A percentile compares a stretch with the other conserved stretches of the same genome.
These are phyloP conservation scores for Trifolium repens DNA, from an alignment of 306 rosid species.

Conservation along the genomic window DNA sequence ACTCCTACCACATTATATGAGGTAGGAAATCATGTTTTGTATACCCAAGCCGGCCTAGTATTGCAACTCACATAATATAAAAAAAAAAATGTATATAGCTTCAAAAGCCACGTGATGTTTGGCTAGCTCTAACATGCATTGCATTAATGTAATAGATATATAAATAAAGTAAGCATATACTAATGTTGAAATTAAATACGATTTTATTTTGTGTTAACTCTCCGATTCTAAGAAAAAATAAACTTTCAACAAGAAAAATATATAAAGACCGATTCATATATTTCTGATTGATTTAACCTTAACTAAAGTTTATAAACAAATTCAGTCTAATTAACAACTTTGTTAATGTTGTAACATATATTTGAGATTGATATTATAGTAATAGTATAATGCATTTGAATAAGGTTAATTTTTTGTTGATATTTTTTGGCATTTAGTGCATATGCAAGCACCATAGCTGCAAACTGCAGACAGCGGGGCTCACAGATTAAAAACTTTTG, in stretches of 20 bases:
- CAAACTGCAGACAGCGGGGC: slow-evolving; percentile 48
- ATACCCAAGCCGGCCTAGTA: slow-evolving; percentile 10
- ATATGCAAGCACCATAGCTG: slow-evolving; percentile 44
- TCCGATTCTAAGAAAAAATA: too few relatives aligned
- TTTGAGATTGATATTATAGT: slow-evolving; percentile 18
- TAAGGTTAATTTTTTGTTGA: slow-evolving; percentile 2
- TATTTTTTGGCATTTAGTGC: slow-evolving; percentile 47
- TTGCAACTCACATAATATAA: slow-evolving; percentile 3
- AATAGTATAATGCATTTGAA: slow-evolving; percentile 34
- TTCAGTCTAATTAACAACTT: neutral
- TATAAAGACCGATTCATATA: too few relatives aligned
- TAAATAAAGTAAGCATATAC: too few relatives aligned
- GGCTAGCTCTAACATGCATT: neutral
- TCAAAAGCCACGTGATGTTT: neutral
- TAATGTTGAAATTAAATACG: too few relatives aligned
- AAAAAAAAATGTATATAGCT: neutral
- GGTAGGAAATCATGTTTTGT: neutral
- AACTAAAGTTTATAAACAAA: neutral
- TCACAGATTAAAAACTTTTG: slow-evolving; percentile 43
- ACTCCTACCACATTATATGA: neutral
- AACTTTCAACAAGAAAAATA: too few relatives aligned
- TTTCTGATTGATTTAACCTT: neutral
- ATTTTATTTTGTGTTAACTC: too few relatives aligned
- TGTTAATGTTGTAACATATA: neutral
- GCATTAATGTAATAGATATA: neutral